These are phyloP conservation scores for Papiliotrema terrestris DNA, from an alignment of 1,284 basidiomycete species.

Conservation along the genomic window DNA sequence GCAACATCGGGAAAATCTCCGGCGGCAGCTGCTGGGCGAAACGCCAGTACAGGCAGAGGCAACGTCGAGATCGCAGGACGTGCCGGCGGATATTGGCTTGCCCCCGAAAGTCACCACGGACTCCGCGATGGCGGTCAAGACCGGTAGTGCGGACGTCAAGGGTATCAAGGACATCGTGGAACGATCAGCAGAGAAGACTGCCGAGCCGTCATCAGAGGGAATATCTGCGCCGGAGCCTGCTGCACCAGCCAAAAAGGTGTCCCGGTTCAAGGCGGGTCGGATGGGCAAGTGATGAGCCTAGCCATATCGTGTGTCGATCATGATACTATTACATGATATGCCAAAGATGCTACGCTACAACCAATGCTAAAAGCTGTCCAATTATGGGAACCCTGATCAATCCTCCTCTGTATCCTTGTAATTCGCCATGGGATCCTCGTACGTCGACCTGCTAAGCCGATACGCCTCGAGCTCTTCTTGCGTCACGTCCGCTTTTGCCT, in stretches of 20 bases:
- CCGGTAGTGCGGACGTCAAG: not conserved
- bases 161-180: slow-evolving; percentile 2
- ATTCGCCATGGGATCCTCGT: slow-evolving; percentile 51
- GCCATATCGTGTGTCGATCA: too few species aligned
- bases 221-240: not conserved
- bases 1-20: slow-evolving; percentile 17
- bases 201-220: not conserved
- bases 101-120: not conserved
- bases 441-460: slow-evolving; percentile 39
- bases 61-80: not conserved
- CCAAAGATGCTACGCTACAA: not conserved
- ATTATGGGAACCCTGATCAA: not conserved
- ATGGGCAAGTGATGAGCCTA: slow-evolving; percentile 1
- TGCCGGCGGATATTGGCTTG: not conserved
- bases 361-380: not conserved
- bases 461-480: slow-evolving; percentile 74
- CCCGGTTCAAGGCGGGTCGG: slow-evolving; percentile 42
- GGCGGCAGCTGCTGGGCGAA: slow-evolving; percentile 15
- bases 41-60: too few species aligned
- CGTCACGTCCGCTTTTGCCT: slow-evolving; percentile 65
- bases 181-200: slow-evolving; percentile 2
- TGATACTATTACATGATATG: too few species aligned
- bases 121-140: not conserved
- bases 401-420: slow-evolving; percentile 40
- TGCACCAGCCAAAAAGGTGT: slow-evolving; percentile 33